Evolutionary conservation across 169 alveolate species (phyloP).

Genomic region (Plasmodium billcollinsi): DNA sequence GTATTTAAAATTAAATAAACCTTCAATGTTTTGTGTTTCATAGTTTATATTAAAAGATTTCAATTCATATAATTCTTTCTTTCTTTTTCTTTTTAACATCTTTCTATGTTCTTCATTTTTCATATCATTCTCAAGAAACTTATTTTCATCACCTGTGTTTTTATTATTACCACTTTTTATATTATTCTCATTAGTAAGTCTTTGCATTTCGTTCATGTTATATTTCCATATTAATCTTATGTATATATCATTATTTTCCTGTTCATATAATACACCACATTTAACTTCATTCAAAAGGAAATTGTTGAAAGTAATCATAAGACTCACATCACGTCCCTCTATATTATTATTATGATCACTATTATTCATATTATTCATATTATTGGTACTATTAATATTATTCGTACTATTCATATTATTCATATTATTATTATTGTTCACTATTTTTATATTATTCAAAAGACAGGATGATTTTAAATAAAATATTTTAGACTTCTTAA

Average conservation of each 20-base stretch:
- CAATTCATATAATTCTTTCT: conserved; percentile 16
- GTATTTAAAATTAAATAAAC: conserved; percentile 72
- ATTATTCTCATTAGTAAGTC: neutral
- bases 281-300: conserved; percentile 67
- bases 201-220: conserved; percentile 17
- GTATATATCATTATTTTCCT: conserved; percentile 61
- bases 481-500: conserved; percentile 69
- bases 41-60: conserved; percentile 73
- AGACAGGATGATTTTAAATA: conserved; percentile 23
- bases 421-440: neutral
- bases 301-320: conserved; percentile 29
- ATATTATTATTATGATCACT: neutral
- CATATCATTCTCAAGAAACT: conserved; percentile 14
- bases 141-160: conserved; percentile 8
- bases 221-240: conserved; percentile 70
- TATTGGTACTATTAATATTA: neutral
- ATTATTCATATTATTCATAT: neutral
- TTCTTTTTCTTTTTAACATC: neutral
- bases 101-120: neutral
- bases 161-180: neutral
- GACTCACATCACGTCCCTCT: neutral
- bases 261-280: conserved; percentile 55
- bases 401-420: neutral
- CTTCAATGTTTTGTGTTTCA: conserved; percentile 74
- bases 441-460: conserved; percentile 13